phyloP scores from a whole-genome alignment of 1,284 basidiomycete genomes.

The Tilletia walkeri region DNA sequence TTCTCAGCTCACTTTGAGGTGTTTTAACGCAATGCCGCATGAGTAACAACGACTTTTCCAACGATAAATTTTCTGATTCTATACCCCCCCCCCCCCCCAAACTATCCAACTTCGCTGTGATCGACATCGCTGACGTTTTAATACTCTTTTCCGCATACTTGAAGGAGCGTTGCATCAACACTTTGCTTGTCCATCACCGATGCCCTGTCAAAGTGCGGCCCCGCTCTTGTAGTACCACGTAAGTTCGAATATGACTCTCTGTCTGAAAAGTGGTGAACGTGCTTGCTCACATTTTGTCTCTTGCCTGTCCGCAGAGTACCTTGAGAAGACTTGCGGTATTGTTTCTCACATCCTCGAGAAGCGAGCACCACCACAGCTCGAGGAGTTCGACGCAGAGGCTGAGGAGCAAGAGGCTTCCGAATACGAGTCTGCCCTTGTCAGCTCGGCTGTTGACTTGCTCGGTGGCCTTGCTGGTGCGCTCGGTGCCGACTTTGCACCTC shows the following conservation, averaged over 20 bases:
- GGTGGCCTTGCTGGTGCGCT: slow-evolving; percentile 82
- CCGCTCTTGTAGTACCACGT: slow-evolving; percentile 39
- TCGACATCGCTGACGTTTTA: neutral
- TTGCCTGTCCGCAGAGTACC: slow-evolving; percentile 55
- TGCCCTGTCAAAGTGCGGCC: slow-evolving; percentile 43
- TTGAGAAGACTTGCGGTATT: slow-evolving; percentile 60
- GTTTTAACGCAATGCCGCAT: slow-evolving; percentile 54
- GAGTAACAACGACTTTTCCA: slow-evolving; percentile 42
- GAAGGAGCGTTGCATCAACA: slow-evolving; percentile 42
- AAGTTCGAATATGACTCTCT: too few relatives aligned
- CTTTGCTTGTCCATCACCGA: slow-evolving; percentile 48
- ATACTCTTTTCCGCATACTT: neutral
- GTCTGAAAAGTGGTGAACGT: slow-evolving; percentile 31
- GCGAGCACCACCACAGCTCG: slow-evolving; percentile 63
- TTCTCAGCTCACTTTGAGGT: slow-evolving; percentile 84
- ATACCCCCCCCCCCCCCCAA: slow-evolving; percentile 7
- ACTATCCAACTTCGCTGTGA: neutral
- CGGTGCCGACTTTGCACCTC: slow-evolving; percentile 78
- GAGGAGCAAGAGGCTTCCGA: slow-evolving; percentile 74
- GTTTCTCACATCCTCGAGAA: slow-evolving; percentile 68
- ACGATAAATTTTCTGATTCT: slow-evolving; percentile 33
- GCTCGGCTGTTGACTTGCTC: slow-evolving; percentile 90
- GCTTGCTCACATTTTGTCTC: slow-evolving; percentile 54
- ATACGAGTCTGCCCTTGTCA: slow-evolving; percentile 93
- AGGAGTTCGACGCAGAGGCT: slow-evolving; percentile 77